These are phyloP conservation scores for Kuraishia floccosa DNA, from an alignment of 805 yeast species.

Conservation along the genomic window DNA sequence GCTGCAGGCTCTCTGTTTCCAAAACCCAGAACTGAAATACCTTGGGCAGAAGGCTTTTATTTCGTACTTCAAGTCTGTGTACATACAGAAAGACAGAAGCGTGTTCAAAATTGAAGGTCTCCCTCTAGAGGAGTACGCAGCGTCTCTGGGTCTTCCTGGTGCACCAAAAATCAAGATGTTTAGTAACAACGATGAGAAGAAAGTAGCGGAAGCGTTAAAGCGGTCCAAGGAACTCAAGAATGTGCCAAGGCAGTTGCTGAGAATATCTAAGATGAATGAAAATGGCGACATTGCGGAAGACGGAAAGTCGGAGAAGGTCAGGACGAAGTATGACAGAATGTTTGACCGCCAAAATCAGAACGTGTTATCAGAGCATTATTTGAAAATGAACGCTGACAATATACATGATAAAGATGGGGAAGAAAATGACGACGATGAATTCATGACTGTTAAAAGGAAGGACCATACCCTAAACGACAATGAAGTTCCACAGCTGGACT, in stretches of 20 bases:
- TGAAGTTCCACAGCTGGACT: slow-evolving; percentile 47
- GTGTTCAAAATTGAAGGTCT: slow-evolving; percentile 69
- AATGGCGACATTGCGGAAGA: slow-evolving; percentile 47
- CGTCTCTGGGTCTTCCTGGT: slow-evolving; percentile 87
- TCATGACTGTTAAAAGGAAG: slow-evolving; percentile 66
- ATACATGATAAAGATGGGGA: slow-evolving; percentile 15
- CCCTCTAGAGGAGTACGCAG: slow-evolving; percentile 78
- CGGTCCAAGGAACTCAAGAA: slow-evolving; percentile 67
- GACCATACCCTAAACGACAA: slow-evolving; percentile 62
- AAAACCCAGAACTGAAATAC: slow-evolving; percentile 85
- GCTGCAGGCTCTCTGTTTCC: slow-evolving; percentile 81
- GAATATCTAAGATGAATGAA: slow-evolving; percentile 43
- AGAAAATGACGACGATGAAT: slow-evolving; percentile 36
- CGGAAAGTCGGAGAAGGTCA: slow-evolving; percentile 31
- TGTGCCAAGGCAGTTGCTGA: slow-evolving; percentile 58
- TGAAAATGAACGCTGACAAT: slow-evolving; percentile 49
- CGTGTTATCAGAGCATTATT: slow-evolving; percentile 80
- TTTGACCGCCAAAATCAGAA: slow-evolving; percentile 91
- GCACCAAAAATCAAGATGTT: slow-evolving; percentile 84
- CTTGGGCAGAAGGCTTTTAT: slow-evolving; percentile 94
- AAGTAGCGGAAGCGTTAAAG: slow-evolving; percentile 19
- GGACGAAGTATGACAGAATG: slow-evolving; percentile 92
- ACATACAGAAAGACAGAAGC: slow-evolving; percentile 78
- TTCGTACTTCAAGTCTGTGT: slow-evolving; percentile 78
- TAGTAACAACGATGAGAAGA: slow-evolving; percentile 24